These are phyloP conservation scores for Acanthamoeba castellanii DNA, from an alignment of 208 protist genomes.

Conservation along the genomic window DNA sequence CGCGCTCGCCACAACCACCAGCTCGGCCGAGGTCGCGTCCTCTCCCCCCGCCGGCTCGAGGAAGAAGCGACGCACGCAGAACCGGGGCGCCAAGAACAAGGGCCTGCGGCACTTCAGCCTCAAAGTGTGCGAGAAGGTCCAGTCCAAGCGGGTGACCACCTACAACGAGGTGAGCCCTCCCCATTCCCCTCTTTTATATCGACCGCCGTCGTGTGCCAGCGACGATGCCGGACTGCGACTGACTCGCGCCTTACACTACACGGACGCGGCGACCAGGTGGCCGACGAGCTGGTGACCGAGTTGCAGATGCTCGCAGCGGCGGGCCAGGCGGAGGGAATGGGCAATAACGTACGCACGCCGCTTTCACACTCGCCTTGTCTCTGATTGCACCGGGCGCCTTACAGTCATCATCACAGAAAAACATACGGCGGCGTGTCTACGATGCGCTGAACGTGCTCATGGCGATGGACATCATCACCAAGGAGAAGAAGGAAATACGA, in stretches of 20 bases:
- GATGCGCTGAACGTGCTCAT: conserved; percentile 93
- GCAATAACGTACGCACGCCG: conserved; percentile 51
- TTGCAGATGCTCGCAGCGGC: conserved; percentile 71
- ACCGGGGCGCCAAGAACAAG: conserved; percentile 74
- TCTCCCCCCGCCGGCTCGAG: background rate
- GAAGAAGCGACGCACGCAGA: conserved; percentile 36
- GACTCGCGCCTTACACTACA: too few relatives aligned
- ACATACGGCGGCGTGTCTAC: conserved; percentile 92
- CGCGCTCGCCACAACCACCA: too few relatives aligned
- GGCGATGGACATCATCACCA: conserved; percentile 92
- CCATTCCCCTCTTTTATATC: too few relatives aligned
- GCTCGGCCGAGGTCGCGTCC: background rate
- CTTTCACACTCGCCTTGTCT: conserved; percentile 2
- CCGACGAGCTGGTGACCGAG: conserved; percentile 89
- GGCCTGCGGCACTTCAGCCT: conserved; percentile 90
- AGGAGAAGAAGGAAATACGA: conserved; percentile 91
- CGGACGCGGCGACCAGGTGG: conserved; percentile 80
- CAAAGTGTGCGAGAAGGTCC: conserved; percentile 92
- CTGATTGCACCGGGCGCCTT: too few relatives aligned
- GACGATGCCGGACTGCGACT: too few relatives aligned
- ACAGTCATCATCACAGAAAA: conserved; percentile 89
- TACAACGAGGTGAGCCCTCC: conserved; percentile 86
- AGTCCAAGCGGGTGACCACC: conserved; percentile 88
- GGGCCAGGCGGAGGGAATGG: conserved; percentile 35
- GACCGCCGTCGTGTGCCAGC: too few relatives aligned